Evolutionary conservation across 441 rosid genomes (phyloP), one percentile per base, ranked within the genome.

Genomic region (Gossypium aridum): DNA sequence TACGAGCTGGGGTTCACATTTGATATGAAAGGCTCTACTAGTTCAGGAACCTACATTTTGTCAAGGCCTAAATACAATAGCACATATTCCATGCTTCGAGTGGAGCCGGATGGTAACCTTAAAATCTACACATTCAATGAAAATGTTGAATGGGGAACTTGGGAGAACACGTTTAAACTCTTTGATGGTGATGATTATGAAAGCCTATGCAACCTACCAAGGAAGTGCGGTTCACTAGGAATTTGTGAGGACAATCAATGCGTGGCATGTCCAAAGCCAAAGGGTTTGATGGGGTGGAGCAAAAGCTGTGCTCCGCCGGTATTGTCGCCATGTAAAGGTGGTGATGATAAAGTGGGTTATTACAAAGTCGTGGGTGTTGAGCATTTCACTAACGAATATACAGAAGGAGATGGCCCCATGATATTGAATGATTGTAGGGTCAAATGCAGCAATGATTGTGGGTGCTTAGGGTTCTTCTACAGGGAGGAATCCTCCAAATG

Each of bases 401-500:
- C 80, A 4, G 73, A 71, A 4, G 93, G 93, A 4, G 75, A 77
- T 0, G 82, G 83, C 26, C 82, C 86, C 0, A 2, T 77, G 63
- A 83, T 80, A 70, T 85, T 82, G 75, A 82, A 71, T 9, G 80
- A 75, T 1, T 91, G 98, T 45, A 85, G 80, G 0, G 72, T 66
- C 3, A 83, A 85, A 75, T 88, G 91, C 19, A 75, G 77, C 3
- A 74, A 70, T 1, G 94, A 88, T 74, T 88, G 93, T 70, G 89
- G 84, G 79, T 91, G 87, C 73, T 47, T 81, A 78, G 97, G 93
- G 3, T 87, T 88, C 51, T 92, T 91, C 73, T 91, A 91, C 78
- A 75, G 80, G 34, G 76, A 76, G 13, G 85, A 79, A 23, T 80
- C 80, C 5, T 87, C 86, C 0, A 84, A 45, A 77, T 86, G 96